These are phyloP conservation scores for Cryptosporidium baileyi DNA, from an alignment of 169 alveolate genomes.

Conservation along the genomic window DNA sequence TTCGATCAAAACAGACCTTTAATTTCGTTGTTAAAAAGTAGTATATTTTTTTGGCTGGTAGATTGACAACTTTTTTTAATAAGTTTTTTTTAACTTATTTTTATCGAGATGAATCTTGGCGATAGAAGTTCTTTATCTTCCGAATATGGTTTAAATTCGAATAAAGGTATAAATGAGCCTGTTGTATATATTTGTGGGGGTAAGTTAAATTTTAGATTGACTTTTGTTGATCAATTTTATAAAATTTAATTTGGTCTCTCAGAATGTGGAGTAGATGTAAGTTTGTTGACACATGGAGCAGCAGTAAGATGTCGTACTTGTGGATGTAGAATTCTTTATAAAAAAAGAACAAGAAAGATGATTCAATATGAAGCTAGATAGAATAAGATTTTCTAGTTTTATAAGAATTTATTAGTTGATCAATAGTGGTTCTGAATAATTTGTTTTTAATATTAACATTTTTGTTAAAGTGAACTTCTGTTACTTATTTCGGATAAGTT, in stretches of 20 bases:
- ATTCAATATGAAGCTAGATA: slow-evolving; percentile 76
- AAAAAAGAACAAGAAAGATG: slow-evolving; percentile 73
- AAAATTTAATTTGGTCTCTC: not conserved
- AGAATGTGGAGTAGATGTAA: slow-evolving; percentile 74
- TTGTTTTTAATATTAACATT: no score
- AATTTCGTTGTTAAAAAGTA: no score
- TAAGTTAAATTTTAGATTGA: slow-evolving; percentile 6
- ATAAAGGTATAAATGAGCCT: slow-evolving; percentile 22
- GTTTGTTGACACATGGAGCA: slow-evolving; percentile 69
- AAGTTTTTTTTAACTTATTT: not conserved
- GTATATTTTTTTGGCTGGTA: no score
- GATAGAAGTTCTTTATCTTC: not conserved
- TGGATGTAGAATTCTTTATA: slow-evolving; percentile 73
- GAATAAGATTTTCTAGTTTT: no score
- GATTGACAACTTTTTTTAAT: not conserved
- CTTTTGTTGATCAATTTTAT: not conserved
- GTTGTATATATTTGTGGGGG: slow-evolving; percentile 73
- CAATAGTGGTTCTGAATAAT: no score
- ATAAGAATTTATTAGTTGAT: no score
- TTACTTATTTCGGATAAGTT: no score
- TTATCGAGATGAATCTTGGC: not conserved
- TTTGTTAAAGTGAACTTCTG: no score
- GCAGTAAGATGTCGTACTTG: slow-evolving; percentile 74
- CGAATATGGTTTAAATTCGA: not conserved
- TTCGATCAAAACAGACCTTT: no score